Base-by-base conservation (phyloP, 805 yeast species). In the Geotrichum ghanense region DNA sequence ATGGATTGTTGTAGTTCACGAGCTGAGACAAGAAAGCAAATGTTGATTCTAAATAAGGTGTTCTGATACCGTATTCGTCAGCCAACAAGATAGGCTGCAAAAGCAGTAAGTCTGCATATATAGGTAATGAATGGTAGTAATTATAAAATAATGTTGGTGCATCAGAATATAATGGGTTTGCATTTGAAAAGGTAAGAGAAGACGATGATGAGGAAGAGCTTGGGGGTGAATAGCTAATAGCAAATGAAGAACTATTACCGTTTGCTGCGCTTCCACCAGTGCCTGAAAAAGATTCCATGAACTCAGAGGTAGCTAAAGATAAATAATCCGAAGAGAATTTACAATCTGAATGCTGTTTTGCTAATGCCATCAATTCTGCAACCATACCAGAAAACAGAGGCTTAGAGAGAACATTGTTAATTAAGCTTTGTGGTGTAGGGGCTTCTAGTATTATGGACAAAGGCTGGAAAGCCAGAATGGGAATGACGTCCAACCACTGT, bases 21-120 rank as follows among this genome's bases (percentile, higher is more conserved):
- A 51, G 69, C 68, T 56, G 76, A 35, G 56, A 52, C 50, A 59
- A 46, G 45, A 58, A 53, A 5, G 95, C 87, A 60, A 86, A 89
- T 48, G 86, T 66, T 55, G 85, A 85, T 65, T 89, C 97, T 61
- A 89, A 70, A 61, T 89, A 89, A 1, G 97, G 96, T 0, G 96
- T 86, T 60, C 83, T 81, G 46, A 87, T 79, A 43, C 82, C 80
- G 59, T 76, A 76, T 60, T 88, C 95, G 65, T 88, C 95, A n/a
- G 92, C 95, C 48, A 88, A 69, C 47, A 89, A 68, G 45, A 89
- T 89, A 3, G 95, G 95, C 59, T 87, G 95, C 51, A 89, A 72
- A 46, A 89, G 67, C 40, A 87, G 68, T 58, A 87, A 70, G 65
- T 89, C 97, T 39, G 83, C 69, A 50, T 81, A 78, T 50, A 85